A percentile compares a stretch with the other conserved stretches of the same genome.
Evolutionary conservation across 164 flowering plant genomes (phyloP).

Genomic region (Vitis amurensis): DNA sequence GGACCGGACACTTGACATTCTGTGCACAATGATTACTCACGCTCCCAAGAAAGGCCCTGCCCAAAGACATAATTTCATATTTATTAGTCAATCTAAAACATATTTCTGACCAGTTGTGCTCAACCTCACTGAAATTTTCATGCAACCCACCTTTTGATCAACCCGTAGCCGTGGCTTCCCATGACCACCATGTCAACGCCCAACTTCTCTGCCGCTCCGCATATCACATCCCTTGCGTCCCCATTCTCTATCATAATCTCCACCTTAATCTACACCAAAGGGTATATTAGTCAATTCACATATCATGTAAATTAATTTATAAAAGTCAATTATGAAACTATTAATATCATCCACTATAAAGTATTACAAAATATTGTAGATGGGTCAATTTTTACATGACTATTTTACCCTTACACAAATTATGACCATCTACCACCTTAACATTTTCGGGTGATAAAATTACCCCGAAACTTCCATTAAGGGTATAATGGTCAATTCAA

Average conservation of each 20-base stretch:
- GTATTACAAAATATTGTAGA: too few relatives aligned
- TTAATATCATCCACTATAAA: too few relatives aligned
- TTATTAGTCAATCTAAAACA: not conserved
- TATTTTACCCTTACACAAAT: not conserved
- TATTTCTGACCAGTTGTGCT: not conserved
- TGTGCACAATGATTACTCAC: conserved; percentile 69
- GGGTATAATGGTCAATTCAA: not conserved
- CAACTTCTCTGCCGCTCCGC: conserved; percentile 44
- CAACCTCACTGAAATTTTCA: not conserved
- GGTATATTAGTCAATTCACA: not conserved
- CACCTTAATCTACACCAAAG: conserved; percentile 46
- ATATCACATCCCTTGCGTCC: conserved; percentile 73
- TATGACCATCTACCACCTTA: too few relatives aligned
- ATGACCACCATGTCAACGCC: conserved; percentile 47
- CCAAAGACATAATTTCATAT: not conserved
- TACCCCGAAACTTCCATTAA: too few relatives aligned
- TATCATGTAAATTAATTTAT: not conserved
- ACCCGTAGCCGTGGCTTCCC: conserved; percentile 71
- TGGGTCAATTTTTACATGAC: not conserved
- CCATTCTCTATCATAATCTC: conserved; percentile 53
- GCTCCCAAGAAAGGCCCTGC: conserved; percentile 64
- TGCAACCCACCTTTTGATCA: conserved; percentile 51
- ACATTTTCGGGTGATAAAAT: too few relatives aligned
- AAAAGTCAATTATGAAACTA: too few relatives aligned
- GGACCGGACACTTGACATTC: conserved; percentile 56